These are phyloP conservation scores for Mytilinidion resinicola DNA, from an alignment of 495 filamentous ascomycete genomes.

Conservation along the genomic window DNA sequence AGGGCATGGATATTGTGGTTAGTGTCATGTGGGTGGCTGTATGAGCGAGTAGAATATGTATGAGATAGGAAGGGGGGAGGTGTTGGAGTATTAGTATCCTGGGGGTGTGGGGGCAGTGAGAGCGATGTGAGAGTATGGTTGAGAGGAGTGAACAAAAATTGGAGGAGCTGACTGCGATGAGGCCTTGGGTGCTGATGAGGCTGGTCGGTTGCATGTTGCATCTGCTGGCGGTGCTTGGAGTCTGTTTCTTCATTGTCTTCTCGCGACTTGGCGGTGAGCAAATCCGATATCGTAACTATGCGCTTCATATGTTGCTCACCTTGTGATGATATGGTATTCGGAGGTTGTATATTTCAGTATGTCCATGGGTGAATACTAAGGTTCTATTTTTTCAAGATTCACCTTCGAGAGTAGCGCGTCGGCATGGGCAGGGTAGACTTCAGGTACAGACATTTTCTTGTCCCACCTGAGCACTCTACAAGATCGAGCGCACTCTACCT, in stretches of 20 bases:
- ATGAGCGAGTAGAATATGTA: neutral
- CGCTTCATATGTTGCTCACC: neutral
- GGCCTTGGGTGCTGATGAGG: neutral
- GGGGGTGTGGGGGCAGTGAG: neutral
- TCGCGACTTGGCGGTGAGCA: neutral
- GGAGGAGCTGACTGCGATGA: neutral
- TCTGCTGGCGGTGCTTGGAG: neutral
- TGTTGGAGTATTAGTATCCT: neutral
- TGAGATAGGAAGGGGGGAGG: neutral
- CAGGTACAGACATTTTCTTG: too few relatives aligned
- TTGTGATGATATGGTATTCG: neutral
- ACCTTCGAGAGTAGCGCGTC: too few relatives aligned
- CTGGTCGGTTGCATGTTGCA: neutral
- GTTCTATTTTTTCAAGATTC: too few relatives aligned
- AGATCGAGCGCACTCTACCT: too few relatives aligned
- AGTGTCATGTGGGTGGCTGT: conserved; percentile 79
- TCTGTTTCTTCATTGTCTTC: neutral
- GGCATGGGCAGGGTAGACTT: too few relatives aligned
- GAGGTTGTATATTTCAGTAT: neutral
- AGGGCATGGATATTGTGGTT: conserved; percentile 87
- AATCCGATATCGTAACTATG: too few relatives aligned
- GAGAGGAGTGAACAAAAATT: neutral
- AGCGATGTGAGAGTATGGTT: neutral
- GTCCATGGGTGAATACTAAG: too few relatives aligned
- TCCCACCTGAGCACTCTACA: too few relatives aligned